Evolutionary conservation across 1,284 basidiomycete genomes (phyloP).

Genomic region (Farysia itapuensis): DNA sequence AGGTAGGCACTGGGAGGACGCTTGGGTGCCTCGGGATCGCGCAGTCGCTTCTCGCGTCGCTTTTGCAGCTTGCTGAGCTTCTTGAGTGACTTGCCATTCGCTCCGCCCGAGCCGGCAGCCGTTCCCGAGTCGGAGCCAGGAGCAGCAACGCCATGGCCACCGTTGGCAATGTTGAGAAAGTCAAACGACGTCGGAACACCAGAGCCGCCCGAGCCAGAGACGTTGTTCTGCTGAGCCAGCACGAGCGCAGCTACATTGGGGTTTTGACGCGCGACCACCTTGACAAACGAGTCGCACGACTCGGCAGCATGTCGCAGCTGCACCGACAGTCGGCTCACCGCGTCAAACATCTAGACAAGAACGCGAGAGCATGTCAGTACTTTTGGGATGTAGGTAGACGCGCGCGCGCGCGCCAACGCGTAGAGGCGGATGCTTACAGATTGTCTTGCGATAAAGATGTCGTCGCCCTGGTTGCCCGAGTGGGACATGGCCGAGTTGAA

Average conservation of each 20-base stretch:
- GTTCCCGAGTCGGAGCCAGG: conserved; percentile 22
- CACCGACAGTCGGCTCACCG: conserved; percentile 37
- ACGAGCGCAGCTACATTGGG: conserved; percentile 42
- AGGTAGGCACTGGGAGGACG: conserved; percentile 52
- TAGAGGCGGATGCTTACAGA: conserved; percentile 14
- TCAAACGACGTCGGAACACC: conserved; percentile 32
- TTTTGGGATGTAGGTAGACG: neutral
- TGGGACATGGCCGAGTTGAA: conserved; percentile 35
- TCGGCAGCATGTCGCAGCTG: conserved; percentile 43
- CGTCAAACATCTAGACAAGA: conserved; percentile 40
- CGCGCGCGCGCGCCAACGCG: neutral
- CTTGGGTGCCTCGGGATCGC: conserved; percentile 52
- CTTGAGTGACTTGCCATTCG: conserved; percentile 33
- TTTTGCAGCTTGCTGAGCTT: conserved; percentile 41
- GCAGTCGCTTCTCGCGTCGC: conserved; percentile 40
- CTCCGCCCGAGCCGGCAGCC: conserved; percentile 17
- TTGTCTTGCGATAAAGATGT: conserved; percentile 39
- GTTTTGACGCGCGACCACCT: conserved; percentile 39
- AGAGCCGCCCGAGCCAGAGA: conserved; percentile 12
- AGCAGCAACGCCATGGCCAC: conserved; percentile 17
- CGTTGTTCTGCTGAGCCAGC: conserved; percentile 36
- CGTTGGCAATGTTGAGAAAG: conserved; percentile 34
- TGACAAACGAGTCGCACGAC: conserved; percentile 43
- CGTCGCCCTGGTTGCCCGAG: conserved; percentile 24
- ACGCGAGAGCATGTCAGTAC: too few relatives aligned